Conservation (phyloP, 768 basidiomycete species). For the Pleurotus tuoliensis region DNA sequence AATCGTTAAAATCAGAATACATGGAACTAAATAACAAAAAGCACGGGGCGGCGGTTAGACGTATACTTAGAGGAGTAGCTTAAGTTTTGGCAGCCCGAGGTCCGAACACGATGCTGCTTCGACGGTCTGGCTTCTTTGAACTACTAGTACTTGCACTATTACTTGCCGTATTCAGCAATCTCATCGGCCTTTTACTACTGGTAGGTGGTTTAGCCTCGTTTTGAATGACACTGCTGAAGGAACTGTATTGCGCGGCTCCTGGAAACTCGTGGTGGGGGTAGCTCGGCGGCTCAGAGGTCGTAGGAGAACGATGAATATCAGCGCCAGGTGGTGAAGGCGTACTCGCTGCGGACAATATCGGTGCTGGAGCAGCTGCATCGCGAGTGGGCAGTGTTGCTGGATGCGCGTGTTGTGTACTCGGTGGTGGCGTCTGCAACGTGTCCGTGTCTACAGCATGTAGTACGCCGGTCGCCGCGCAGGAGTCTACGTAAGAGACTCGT, state of each 20-base stretch:
- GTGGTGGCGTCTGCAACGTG: neutral
- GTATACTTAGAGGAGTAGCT: too few relatives aligned
- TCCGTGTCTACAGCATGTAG: neutral
- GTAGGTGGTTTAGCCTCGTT: neutral
- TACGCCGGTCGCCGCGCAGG: neutral
- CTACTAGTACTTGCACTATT: too few relatives aligned
- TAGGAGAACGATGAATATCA: neutral
- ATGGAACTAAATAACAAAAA: too few relatives aligned
- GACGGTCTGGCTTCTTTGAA: too few relatives aligned
- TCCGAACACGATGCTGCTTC: too few relatives aligned
- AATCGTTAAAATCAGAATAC: too few relatives aligned
- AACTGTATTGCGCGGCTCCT: neutral
- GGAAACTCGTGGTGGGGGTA: slow-evolving; percentile 1
- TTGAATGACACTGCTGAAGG: neutral
- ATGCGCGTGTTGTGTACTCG: neutral
- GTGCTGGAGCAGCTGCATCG: neutral
- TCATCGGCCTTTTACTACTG: neutral
- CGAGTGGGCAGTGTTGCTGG: too few relatives aligned
- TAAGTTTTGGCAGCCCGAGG: too few relatives aligned
- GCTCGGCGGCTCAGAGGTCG: slow-evolving; percentile 1
- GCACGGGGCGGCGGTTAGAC: too few relatives aligned
- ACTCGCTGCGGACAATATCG: neutral
- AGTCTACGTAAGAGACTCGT: neutral
- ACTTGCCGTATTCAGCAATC: too few relatives aligned
- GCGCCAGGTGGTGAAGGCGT: neutral